A percentile compares a stretch with the other conserved stretches of the same genome.
Evolutionary conservation across 306 rosid genomes (phyloP).

Genomic region (Gastrolobium bilobum): DNA sequence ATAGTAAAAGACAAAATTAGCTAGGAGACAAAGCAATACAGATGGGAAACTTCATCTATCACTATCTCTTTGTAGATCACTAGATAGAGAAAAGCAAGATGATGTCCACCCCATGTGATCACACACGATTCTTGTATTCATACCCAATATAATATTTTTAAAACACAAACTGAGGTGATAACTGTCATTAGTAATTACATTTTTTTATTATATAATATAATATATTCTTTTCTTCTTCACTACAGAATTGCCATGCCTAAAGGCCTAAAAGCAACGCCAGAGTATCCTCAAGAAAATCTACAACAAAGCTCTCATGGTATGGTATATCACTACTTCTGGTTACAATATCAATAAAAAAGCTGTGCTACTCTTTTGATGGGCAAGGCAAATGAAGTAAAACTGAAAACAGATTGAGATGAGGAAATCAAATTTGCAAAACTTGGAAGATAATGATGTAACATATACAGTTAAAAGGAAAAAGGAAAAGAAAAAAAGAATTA

Average conservation of each 20-base stretch:
- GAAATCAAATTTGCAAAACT: conserved; percentile 50
- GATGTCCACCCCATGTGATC: conserved; percentile 63
- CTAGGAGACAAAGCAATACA: conserved; percentile 56
- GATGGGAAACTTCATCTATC: conserved; percentile 65
- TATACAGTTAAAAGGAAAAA: conserved; percentile 63
- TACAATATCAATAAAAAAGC: conserved; percentile 53
- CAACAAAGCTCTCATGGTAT: conserved; percentile 41
- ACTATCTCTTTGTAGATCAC: conserved; percentile 53
- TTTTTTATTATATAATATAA: conserved; percentile 6
- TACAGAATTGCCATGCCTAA: conserved; percentile 28
- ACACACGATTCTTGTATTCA: conserved; percentile 32
- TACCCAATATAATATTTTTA: conserved; percentile 20
- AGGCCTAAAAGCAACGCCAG: conserved; percentile 46
- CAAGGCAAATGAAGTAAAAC: conserved; percentile 37
- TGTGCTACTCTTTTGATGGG: conserved; percentile 46
- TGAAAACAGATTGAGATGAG: conserved; percentile 22
- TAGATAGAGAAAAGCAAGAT: conserved; percentile 42
- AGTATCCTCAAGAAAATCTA: conserved; percentile 45
- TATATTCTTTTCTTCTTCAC: conserved; percentile 31
- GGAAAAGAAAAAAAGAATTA: conserved; percentile 39
- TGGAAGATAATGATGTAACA: conserved; percentile 54
- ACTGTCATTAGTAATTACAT: conserved; percentile 53
- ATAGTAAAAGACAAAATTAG: conserved; percentile 24
- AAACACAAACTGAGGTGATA: conserved; percentile 46
- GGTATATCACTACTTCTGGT: conserved; percentile 49